A percentile compares a stretch with the other conserved stretches of the same genome.
phyloP scores from a whole-genome alignment of 345 rosid species.

The Bruguiera parviflora region DNA sequence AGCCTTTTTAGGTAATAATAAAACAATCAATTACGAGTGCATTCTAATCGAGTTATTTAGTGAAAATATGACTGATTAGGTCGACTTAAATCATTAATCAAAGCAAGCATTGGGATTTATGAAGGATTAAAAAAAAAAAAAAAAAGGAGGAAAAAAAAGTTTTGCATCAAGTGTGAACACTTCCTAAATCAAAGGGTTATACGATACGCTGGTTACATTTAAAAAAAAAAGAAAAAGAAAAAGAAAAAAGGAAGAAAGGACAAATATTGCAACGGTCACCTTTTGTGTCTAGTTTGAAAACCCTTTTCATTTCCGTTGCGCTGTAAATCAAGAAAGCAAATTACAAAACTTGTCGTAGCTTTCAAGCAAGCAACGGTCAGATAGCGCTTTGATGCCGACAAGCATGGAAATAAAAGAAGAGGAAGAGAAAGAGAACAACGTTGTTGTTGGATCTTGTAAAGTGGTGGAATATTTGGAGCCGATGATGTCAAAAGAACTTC shows the following conservation, averaged over 20 bases:
- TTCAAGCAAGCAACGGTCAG: conserved; percentile 13
- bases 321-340: neutral
- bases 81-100: no score
- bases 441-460: conserved; percentile 35
- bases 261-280: conserved; percentile 14
- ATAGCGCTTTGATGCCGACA: neutral
- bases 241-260: neutral
- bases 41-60: no score
- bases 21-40: no score
- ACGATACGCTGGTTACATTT: no score
- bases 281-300: conserved; percentile 1
- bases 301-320: neutral
- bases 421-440: conserved; percentile 40
- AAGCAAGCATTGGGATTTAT: no score
- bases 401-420: conserved; percentile 11
- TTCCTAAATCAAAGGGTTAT: no score
- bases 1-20: no score
- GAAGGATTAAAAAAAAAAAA: no score
- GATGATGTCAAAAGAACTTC: conserved; percentile 65
- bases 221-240: neutral
- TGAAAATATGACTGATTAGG: no score
- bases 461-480: conserved; percentile 78
- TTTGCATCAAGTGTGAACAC: no score
- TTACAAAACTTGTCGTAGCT: neutral
- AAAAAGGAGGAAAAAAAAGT: no score